Evolutionary conservation across 116 monocot species (phyloP).

Genomic region (Thalassia testudinum): DNA sequence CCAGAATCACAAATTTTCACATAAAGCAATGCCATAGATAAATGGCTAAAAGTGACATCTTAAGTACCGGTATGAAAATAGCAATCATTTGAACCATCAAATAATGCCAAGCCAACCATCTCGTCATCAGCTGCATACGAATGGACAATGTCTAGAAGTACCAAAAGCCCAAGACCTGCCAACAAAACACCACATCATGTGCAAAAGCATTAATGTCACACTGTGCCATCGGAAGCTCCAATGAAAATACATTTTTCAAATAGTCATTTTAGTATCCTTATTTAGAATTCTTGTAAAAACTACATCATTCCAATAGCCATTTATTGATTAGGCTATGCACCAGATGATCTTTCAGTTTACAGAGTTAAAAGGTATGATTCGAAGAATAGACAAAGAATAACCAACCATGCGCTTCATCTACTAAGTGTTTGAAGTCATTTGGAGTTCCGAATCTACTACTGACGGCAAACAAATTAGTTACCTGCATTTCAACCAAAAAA

Average conservation of each 20-base stretch:
- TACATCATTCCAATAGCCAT: too few species aligned
- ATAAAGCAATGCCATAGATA: too few species aligned
- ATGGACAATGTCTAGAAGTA: conserved; percentile 88
- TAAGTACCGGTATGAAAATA: conserved; percentile 75
- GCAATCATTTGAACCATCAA: conserved; percentile 98
- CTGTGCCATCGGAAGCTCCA: neutral
- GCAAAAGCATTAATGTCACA: too few species aligned
- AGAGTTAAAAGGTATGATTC: too few species aligned
- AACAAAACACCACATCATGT: too few species aligned
- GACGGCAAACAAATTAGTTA: conserved; percentile 93
- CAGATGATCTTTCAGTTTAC: too few species aligned
- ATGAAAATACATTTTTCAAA: too few species aligned
- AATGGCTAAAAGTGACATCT: too few species aligned
- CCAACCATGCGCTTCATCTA: conserved; percentile 95
- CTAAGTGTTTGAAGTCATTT: conserved; percentile 89
- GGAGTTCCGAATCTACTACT: conserved; percentile 99
- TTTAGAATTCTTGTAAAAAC: too few species aligned
- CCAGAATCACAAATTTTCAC: too few species aligned
- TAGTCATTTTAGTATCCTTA: too few species aligned
- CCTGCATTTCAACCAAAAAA: conserved; percentile 31
- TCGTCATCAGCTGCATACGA: conserved; percentile 96
- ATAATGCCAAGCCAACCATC: conserved; percentile 66
- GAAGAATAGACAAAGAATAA: neutral
- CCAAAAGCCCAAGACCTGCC: conserved; percentile 75
- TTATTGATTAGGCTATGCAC: too few species aligned